Base-by-base conservation (phyloP, 140 eudicot genomes). In the Erigeron philadelphicus region DNA sequence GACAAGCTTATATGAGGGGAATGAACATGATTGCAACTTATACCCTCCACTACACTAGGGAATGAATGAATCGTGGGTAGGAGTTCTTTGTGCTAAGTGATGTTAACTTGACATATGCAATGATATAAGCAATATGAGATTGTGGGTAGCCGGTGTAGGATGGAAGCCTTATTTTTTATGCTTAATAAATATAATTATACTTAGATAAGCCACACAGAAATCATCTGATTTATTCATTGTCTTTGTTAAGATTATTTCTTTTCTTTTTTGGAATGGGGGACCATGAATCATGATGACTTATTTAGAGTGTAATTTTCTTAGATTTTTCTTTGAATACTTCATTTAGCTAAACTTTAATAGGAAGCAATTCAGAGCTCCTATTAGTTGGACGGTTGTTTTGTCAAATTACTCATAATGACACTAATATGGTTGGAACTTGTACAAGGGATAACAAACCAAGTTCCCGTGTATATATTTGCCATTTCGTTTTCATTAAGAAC, bases 141-240 rank as follows among this genome's bases (percentile, higher is more conserved):
- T 77, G 73, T 65, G 77, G 64, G 70, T 77, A n/a, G n/a, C n/a
- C n/a, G n/a, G n/a, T n/a, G n/a, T n/a, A 65, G 73, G 81, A 70
- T 50, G 62, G 81, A 71, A 62, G 65, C 73, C 57, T 64, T 66
- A 48, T 43, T 40, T 63, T 71, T 58, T 64, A 64, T 35, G 72
- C 49, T 57, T 65, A 47, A 19, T 77, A 35, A 71, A 40, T 41
- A 65, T 65, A 47, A 19, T 77, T 46, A 71, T 47, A n/a, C 54
- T 60, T 31, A 11, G 52, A 68, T 19, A 68, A 68, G 49, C 70
- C 69, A 68, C 62, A 46, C 49, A 47, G 16, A 35, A 54, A 41
- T 65, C 19, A 31, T 70, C 54, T 56, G 8, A 64, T 71, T 77
- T 31, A 31, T 31, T 31, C 49, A 11, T 45, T 7, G 72, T 44